These are phyloP conservation scores for Trapa bicornis DNA, from an alignment of 345 rosid genomes.

Conservation along the genomic window DNA sequence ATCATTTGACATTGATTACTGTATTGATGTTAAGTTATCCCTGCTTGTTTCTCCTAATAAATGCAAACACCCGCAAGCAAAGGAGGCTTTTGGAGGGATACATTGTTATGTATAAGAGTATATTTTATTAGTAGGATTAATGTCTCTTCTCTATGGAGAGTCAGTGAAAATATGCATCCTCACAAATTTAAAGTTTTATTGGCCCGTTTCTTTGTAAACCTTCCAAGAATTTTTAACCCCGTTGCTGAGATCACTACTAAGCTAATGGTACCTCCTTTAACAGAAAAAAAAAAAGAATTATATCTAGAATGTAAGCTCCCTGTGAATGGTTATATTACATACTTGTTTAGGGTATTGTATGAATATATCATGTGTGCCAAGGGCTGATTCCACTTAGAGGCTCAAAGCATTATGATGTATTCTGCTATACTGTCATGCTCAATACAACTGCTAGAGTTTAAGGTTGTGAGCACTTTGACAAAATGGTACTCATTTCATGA, in stretches of 20 bases:
- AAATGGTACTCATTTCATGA: neutral
- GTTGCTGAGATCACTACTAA: no score
- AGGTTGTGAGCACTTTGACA: neutral
- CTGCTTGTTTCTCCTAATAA: slow-evolving; percentile 95
- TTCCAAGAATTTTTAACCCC: no score
- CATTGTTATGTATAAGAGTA: neutral
- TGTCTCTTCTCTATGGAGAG: slow-evolving; percentile 1
- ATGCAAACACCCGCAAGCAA: slow-evolving; percentile 96
- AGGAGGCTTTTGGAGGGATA: slow-evolving; percentile 92
- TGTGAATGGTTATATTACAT: no score
- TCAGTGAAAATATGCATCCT: neutral
- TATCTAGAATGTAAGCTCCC: no score
- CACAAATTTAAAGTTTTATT: neutral
- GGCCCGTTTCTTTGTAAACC: neutral
- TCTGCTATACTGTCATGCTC: neutral
- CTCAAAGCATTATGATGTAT: neutral
- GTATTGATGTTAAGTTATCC: slow-evolving; percentile 44
- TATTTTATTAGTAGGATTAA: neutral
- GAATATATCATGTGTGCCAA: no score
- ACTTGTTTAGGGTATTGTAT: no score
- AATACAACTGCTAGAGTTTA: neutral
- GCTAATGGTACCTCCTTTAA: no score
- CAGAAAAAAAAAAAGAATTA: no score
- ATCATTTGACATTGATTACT: slow-evolving; percentile 10
- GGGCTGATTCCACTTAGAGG: no score